A percentile compares a stretch with the other conserved stretches of the same genome.
phyloP scores from a whole-genome alignment of 169 alveolate species.

The Besnoitia besnoiti region DNA sequence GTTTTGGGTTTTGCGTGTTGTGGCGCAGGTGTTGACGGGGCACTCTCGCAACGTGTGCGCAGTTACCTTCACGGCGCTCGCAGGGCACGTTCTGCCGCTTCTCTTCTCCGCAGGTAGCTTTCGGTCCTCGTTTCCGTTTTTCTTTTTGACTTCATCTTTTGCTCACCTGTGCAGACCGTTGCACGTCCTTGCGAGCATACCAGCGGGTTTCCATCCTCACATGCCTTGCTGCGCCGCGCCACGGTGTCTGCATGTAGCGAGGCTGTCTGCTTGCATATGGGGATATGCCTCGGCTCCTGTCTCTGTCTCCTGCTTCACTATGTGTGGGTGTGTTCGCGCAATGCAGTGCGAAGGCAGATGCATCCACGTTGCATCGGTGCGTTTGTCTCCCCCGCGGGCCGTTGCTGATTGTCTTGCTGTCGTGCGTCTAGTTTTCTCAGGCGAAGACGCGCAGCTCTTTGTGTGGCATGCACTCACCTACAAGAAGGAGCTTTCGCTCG shows the following conservation, averaged over 20 bases:
- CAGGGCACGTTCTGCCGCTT: constrained; percentile 49
- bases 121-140: constrained; percentile 5
- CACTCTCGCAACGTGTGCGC: constrained; percentile 94
- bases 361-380: too few species aligned
- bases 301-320: too few species aligned
- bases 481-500: constrained; percentile 27
- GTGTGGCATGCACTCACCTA: constrained; percentile 45
- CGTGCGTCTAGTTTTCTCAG: constrained; percentile 32
- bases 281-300: neutral
- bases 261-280: neutral
- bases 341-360: too few species aligned
- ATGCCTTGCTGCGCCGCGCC: neutral
- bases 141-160: neutral
- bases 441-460: constrained; percentile 52
- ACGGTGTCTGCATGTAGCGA: too few species aligned
- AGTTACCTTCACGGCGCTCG: constrained; percentile 79
- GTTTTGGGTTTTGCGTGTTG: neutral
- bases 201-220: neutral
- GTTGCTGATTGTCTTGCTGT: too few species aligned
- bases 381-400: too few species aligned
- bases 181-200: too few species aligned
- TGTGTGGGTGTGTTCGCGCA: too few species aligned
- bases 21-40: constrained; percentile 87
- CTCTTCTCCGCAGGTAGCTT: constrained; percentile 39
- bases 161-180: too few species aligned